Conservation (phyloP, 148 eudicot genomes). For the Rheum nobile region DNA sequence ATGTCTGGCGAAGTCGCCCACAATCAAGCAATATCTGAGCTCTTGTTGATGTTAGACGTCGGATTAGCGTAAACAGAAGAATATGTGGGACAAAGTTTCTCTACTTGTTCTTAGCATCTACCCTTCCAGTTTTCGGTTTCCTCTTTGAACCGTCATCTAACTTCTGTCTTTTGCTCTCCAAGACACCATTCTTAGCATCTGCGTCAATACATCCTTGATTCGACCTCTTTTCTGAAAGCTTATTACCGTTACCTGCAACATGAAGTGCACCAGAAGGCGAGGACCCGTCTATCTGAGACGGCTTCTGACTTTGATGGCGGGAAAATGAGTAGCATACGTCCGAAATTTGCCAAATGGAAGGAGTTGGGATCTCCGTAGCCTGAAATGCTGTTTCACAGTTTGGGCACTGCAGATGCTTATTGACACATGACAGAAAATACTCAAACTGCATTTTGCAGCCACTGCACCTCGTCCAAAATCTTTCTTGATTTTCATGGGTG, state of each 20-base stretch:
- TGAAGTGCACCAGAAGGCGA: background rate
- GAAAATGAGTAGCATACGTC: conserved; percentile 6
- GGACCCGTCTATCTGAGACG: background rate
- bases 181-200: background rate
- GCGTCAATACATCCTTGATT: background rate
- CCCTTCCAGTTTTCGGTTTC: background rate
- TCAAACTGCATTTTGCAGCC: conserved; percentile 83
- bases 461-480: conserved; percentile 76
- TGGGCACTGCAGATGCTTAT: conserved; percentile 61
- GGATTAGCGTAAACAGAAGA: background rate
- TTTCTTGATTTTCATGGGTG: conserved; percentile 27
- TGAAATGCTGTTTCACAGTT: conserved; percentile 43
- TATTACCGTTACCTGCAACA: background rate
- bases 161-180: background rate
- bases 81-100: too few species aligned
- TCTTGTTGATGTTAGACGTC: background rate
- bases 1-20: background rate
- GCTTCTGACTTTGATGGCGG: conserved; percentile 22
- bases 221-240: background rate
- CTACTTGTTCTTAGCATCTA: background rate
- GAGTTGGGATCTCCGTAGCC: conserved; percentile 59
- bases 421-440: conserved; percentile 51
- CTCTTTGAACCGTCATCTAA: background rate
- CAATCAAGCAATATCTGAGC: background rate
- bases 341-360: conserved; percentile 27